Evolutionary conservation across 495 filamentous ascomycete genomes (phyloP).

Genomic region (Penicillium dipodomyicola): DNA sequence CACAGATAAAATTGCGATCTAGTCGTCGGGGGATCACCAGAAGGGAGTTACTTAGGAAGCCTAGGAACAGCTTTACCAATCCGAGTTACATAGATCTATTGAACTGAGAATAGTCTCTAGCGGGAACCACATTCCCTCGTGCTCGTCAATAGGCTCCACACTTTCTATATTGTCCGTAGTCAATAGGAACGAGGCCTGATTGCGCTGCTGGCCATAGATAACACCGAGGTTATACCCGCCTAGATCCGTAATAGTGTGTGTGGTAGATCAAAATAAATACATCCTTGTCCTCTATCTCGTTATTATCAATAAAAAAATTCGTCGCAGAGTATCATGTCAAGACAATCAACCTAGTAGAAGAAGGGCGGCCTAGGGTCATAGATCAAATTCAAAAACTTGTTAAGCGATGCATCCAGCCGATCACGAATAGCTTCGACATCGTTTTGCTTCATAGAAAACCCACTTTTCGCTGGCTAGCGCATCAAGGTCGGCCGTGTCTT

Average conservation of each 20-base stretch:
- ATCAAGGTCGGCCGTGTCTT: conserved; percentile 15
- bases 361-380: conserved; percentile 19
- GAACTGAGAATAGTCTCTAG: too few relatives aligned
- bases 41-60: conserved; percentile 1
- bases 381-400: conserved; percentile 27
- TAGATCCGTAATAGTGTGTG: conserved; percentile 8
- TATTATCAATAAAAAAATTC: conserved; percentile 15
- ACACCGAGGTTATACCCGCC: conserved; percentile 10
- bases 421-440: conserved; percentile 15
- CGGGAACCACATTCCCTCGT: too few relatives aligned
- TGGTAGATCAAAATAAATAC: conserved; percentile 22
- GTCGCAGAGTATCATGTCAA: conserved; percentile 14
- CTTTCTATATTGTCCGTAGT: conserved; percentile 14
- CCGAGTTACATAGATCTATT: conserved; percentile 34
- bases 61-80: conserved; percentile 26
- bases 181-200: conserved; percentile 18
- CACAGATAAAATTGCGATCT: conserved; percentile 14
- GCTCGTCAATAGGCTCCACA: conserved; percentile 5
- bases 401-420: conserved; percentile 26
- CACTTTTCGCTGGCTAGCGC: conserved; percentile 10
- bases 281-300: conserved; percentile 17
- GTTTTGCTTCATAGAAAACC: neutral
- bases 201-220: conserved; percentile 20
- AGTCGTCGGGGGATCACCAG: conserved; percentile 2
- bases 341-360: conserved; percentile 25